Conservation (phyloP, 805 yeast species). For the Saccharomycopsis selenospora region DNA sequence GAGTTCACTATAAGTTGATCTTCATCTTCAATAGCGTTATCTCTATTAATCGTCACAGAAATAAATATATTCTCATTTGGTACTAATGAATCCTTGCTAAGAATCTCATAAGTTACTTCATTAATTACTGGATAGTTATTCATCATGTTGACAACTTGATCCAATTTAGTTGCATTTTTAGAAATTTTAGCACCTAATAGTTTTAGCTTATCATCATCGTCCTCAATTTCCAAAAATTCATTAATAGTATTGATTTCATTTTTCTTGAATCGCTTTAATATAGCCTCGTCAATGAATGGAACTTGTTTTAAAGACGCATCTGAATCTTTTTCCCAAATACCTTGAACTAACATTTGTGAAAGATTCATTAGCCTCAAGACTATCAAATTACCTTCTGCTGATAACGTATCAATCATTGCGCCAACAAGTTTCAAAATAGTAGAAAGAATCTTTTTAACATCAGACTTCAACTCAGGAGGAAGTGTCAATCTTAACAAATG, state of each 20-base stretch:
- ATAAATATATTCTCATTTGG: slow-evolving; percentile 40
- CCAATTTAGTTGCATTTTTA: slow-evolving; percentile 39
- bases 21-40: slow-evolving; percentile 59
- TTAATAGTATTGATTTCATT: slow-evolving; percentile 61
- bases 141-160: slow-evolving; percentile 76
- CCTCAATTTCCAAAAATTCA: slow-evolving; percentile 59
- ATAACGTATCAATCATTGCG: slow-evolving; percentile 66
- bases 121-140: slow-evolving; percentile 77
- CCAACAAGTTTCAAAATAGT: slow-evolving; percentile 45
- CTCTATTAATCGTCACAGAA: slow-evolving; percentile 48
- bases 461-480: slow-evolving; percentile 54
- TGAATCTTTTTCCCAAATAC: slow-evolving; percentile 72
- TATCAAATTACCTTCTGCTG: slow-evolving; percentile 73
- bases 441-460: slow-evolving; percentile 46
- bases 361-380: slow-evolving; percentile 81
- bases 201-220: slow-evolving; percentile 63
- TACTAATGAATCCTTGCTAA: slow-evolving; percentile 32
- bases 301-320: slow-evolving; percentile 63
- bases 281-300: slow-evolving; percentile 52
- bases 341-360: slow-evolving; percentile 83
- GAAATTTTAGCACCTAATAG: slow-evolving; percentile 41
- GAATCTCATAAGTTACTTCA: slow-evolving; percentile 54
- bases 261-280: slow-evolving; percentile 47
- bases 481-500: slow-evolving; percentile 63
- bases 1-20: slow-evolving; percentile 53